Evolutionary conservation across 208 protist species (phyloP), one percentile per base, ranked within the genome.

Genomic region (Acanthamoeba culbertsoni): DNA sequence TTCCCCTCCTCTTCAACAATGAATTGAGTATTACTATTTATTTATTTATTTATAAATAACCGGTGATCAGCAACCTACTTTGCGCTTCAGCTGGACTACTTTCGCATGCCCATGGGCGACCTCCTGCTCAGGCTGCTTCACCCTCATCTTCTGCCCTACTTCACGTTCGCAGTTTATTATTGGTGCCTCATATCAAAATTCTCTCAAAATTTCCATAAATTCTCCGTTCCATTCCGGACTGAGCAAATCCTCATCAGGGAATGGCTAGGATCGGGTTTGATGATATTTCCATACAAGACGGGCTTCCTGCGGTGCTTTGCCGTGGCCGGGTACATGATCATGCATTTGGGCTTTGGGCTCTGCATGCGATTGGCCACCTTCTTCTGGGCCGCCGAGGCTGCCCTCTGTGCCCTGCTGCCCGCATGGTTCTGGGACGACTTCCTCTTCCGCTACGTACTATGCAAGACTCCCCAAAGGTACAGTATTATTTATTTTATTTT

Each of bases 81-180:
- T 42, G 90, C 90, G 35, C 68, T 93, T 23, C 63, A 93, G 90
- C 68, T 93, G 46, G 90, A 93, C 45, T 93, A 86, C 68, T 93
- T 93, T 20, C 63, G 90, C 3, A 93, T 46, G 90, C 90, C 90
- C 23, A 16, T 93, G 68, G 90, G 10, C 31, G 90, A 82, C 51
- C 7, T 93, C 35, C 28, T 93, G 68, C 40, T 93, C 26, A 37
- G 20, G 26, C 18, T 40, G 3, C 28, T 93, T 7, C 90, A 82
- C 42, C 65, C 62, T 33, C 26, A 33, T 35, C 14, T 53, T 4
- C 48, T 93, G 35, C 90, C 65, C 28, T 86, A 51, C 46, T 86
- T 93, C 45, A 93, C 90, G 6, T 86, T 53, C 16, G 63, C 90
- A 33, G 90, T 93, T 20, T 93, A 43, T 14, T 63, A 63, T 28